Percentiles rank a stretch among this genome's conserved stretches.
Conservation (phyloP, 1,284 basidiomycete genomes). For the Sporisorium iseilematis-ciliati region DNA sequence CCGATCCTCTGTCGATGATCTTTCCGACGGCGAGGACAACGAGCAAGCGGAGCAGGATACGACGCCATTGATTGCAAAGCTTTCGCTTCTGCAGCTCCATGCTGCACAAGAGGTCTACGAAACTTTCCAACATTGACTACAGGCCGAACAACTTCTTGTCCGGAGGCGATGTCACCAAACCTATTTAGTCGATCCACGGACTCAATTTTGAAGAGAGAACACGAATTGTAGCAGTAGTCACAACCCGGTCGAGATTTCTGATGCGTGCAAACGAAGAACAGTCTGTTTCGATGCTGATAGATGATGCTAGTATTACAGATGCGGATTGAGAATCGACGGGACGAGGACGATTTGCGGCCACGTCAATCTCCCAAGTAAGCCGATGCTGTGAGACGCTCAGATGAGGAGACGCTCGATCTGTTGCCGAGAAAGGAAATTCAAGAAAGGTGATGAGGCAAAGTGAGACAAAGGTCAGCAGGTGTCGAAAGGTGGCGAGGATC, state of each 20-base stretch:
- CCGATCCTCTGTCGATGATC: neutral
- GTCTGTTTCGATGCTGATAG: conserved; percentile 11
- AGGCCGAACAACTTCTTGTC: neutral
- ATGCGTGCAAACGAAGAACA: neutral
- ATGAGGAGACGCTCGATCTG: conserved; percentile 67
- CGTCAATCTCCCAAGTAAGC: conserved; percentile 2
- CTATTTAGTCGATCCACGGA: neutral
- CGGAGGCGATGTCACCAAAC: neutral
- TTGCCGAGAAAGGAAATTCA: neutral
- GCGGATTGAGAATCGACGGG: conserved; percentile 10
- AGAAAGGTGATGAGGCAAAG: neutral
- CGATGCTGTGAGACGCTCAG: conserved; percentile 30
- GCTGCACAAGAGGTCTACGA: conserved; percentile 12
- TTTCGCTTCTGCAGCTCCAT: conserved; percentile 16
- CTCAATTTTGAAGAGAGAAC: neutral
- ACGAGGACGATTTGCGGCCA: conserved; percentile 10
- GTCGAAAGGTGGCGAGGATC: neutral
- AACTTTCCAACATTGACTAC: conserved; percentile 8
- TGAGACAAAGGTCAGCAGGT: conserved; percentile 11
- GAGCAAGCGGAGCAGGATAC: neutral
- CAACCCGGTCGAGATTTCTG: neutral
- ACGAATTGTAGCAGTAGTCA: neutral
- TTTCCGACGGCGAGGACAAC: neutral
- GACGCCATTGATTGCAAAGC: conserved; percentile 14
- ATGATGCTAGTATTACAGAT: conserved; percentile 37